A percentile compares a stretch with the other conserved stretches of the same genome.
These are phyloP conservation scores for Thalia dealbata DNA, from an alignment of 176 grass and related monocot species.

Conservation along the genomic window DNA sequence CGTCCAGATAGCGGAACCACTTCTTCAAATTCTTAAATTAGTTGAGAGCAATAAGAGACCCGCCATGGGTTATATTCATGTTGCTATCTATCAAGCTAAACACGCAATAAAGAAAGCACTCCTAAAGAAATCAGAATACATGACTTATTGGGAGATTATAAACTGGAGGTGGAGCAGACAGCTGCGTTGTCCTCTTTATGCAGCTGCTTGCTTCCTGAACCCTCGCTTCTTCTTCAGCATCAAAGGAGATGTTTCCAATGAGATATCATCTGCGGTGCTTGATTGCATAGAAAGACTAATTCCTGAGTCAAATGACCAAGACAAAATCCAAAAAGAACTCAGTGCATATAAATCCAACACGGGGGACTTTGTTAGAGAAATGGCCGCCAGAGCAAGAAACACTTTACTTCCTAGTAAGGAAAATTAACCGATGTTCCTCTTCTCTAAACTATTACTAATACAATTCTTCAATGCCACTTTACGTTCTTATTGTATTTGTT, in stretches of 20 bases:
- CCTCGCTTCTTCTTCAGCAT: conserved; percentile 80
- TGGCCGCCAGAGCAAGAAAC: conserved; percentile 72
- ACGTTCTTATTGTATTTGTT: background rate
- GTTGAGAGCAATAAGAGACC: conserved; percentile 59
- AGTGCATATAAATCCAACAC: conserved; percentile 59
- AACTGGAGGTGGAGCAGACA: conserved; percentile 66
- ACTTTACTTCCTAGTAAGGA: conserved; percentile 81
- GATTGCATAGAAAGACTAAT: conserved; percentile 83
- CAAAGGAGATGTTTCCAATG: conserved; percentile 53
- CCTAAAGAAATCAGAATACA: conserved; percentile 47
- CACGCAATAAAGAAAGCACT: conserved; percentile 70
- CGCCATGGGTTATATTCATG: conserved; percentile 75
- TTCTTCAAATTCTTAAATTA: conserved; percentile 70
- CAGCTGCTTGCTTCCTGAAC: conserved; percentile 75
- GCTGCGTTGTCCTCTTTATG: conserved; percentile 48
- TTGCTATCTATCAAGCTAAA: conserved; percentile 68
- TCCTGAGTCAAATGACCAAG: conserved; percentile 76
- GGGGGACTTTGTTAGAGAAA: conserved; percentile 75
- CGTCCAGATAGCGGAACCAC: conserved; percentile 55
- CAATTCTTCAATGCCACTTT: background rate
- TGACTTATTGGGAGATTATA: conserved; percentile 76
- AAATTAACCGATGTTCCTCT: background rate
- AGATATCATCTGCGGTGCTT: conserved; percentile 71
- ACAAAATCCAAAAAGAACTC: conserved; percentile 85
- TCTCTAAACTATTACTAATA: background rate